Percentiles rank a stretch among this genome's conserved stretches.
These are phyloP conservation scores for Boletus smithii DNA, from an alignment of 1,284 basidiomycete genomes.

Conservation along the genomic window DNA sequence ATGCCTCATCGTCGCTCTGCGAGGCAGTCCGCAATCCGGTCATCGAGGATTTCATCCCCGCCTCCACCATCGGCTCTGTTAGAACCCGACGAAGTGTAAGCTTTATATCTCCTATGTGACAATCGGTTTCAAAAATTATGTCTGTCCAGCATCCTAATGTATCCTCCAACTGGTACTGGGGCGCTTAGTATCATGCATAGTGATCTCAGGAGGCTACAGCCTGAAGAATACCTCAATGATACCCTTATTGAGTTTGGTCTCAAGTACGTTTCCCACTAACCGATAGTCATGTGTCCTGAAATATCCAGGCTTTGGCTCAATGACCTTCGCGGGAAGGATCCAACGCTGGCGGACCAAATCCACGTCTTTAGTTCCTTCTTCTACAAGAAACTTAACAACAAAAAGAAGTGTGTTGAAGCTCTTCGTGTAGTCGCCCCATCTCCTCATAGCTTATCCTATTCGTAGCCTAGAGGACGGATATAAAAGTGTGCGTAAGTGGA, in stretches of 20 bases:
- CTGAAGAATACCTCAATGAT: slow-evolving; percentile 90
- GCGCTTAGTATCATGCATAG: slow-evolving; percentile 76
- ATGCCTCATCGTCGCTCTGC: slow-evolving; percentile 32
- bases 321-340: slow-evolving; percentile 51
- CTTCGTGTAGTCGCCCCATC: background rate
- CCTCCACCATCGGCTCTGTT: slow-evolving; percentile 38
- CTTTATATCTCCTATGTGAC: background rate
- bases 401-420: slow-evolving; percentile 52
- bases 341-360: slow-evolving; percentile 67
- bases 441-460: slow-evolving; percentile 12
- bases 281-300: slow-evolving; percentile 1
- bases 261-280: slow-evolving; percentile 53
- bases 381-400: slow-evolving; percentile 87
- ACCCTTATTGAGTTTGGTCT: slow-evolving; percentile 94
- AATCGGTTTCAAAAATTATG: background rate
- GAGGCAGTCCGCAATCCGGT: slow-evolving; percentile 24
- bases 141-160: slow-evolving; percentile 63
- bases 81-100: slow-evolving; percentile 67
- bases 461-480: slow-evolving; percentile 67
- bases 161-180: slow-evolving; percentile 65
- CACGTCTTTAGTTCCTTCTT: slow-evolving; percentile 98
- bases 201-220: slow-evolving; percentile 72
- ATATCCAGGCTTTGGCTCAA: slow-evolving; percentile 63
- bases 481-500: slow-evolving; percentile 91
- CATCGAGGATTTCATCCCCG: slow-evolving; percentile 10